Conservation (phyloP, 176 grass and related monocot species). For the Elymus sibiricus region DNA sequence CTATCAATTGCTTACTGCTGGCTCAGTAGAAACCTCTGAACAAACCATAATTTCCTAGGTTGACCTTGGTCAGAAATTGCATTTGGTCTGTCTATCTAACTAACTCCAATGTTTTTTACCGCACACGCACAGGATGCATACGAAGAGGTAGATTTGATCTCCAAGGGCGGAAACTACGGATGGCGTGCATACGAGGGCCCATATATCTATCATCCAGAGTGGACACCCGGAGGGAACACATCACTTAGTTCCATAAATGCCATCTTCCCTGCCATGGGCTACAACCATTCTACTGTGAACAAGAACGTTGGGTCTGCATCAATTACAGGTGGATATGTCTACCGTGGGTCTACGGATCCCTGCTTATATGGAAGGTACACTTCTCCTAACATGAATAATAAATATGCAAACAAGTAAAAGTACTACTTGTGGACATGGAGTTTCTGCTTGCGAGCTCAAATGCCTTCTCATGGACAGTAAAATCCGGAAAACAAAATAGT, state of each 20-base stretch:
- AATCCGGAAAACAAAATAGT: no score
- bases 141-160: slow-evolving; percentile 69
- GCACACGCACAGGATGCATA: slow-evolving; percentile 42
- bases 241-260: slow-evolving; percentile 60
- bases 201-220: slow-evolving; percentile 44
- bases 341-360: slow-evolving; percentile 57
- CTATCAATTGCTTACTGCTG: not conserved
- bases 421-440: not conserved
- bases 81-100: not conserved
- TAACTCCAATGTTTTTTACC: not conserved
- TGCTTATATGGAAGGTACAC: slow-evolving; percentile 76
- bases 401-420: not conserved
- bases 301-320: slow-evolving; percentile 65
- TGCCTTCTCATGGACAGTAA: no score
- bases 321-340: slow-evolving; percentile 79
- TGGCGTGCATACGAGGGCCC: slow-evolving; percentile 78
- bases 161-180: slow-evolving; percentile 84
- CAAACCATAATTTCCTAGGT: not conserved
- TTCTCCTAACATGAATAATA: not conserved
- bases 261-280: slow-evolving; percentile 66
- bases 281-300: slow-evolving; percentile 58
- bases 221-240: slow-evolving; percentile 61
- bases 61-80: not conserved
- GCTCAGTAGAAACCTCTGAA: not conserved
- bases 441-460: no score